Evolutionary conservation across 1,284 basidiomycete species (phyloP).

Genomic region (Naganishia cerealis): DNA sequence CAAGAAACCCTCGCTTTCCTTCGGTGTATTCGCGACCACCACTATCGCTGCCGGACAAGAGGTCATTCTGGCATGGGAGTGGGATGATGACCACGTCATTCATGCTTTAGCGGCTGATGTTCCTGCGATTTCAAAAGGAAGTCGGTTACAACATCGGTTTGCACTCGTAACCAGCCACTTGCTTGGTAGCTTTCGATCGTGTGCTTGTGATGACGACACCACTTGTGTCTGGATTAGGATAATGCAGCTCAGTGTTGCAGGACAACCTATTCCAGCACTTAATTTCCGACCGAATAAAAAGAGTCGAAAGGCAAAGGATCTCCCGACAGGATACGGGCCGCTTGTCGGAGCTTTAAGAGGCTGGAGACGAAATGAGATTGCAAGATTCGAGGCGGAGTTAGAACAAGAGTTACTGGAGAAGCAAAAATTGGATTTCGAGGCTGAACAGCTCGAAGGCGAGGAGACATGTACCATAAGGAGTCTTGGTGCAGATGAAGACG

Average conservation of each 20-base stretch:
- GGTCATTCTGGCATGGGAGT: conserved; percentile 90
- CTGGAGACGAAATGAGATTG: conserved; percentile 56
- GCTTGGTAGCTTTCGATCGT: conserved; percentile 71
- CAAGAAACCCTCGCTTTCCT: conserved; percentile 59
- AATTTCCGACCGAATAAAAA: conserved; percentile 31
- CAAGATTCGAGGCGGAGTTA: conserved; percentile 44
- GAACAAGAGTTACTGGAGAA: conserved; percentile 36
- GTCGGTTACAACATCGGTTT: conserved; percentile 61
- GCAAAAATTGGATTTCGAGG: conserved; percentile 56
- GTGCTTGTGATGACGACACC: conserved; percentile 67
- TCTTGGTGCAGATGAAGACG: conserved; percentile 10
- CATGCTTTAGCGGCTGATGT: conserved; percentile 62
- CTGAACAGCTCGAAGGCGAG: conserved; percentile 21
- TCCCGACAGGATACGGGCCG: conserved; percentile 60
- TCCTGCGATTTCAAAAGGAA: conserved; percentile 39
- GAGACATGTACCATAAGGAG: conserved; percentile 3
- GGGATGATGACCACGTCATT: conserved; percentile 88
- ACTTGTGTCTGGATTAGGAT: conserved; percentile 70
- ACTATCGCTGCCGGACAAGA: conserved; percentile 80
- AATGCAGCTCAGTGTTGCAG: conserved; percentile 61
- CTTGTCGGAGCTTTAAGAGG: conserved; percentile 68
- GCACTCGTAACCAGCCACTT: conserved; percentile 71
- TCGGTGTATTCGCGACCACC: conserved; percentile 78
- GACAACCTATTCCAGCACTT: conserved; percentile 33
- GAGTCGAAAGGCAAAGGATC: conserved; percentile 32